These are phyloP conservation scores for Trifolium dubium DNA, from an alignment of 306 rosid species.

Conservation along the genomic window DNA sequence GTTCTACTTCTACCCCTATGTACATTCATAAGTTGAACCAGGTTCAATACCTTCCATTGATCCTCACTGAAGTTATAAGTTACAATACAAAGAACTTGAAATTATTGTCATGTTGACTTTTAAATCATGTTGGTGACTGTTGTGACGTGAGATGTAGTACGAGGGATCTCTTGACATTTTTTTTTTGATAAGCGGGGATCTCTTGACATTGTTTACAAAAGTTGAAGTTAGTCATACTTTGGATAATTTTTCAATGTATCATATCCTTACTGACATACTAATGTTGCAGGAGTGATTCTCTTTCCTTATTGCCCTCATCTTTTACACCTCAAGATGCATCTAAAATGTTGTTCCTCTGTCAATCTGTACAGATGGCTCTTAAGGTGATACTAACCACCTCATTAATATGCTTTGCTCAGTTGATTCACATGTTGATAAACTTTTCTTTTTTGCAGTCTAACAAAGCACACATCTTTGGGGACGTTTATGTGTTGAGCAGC, in stretches of 20 bases:
- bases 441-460: constrained; percentile 73
- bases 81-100: neutral
- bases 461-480: constrained; percentile 82
- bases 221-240: constrained; percentile 19
- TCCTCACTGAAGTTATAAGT: constrained; percentile 10
- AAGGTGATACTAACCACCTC: constrained; percentile 64
- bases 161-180: constrained; percentile 1
- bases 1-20: constrained; percentile 12
- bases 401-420: constrained; percentile 31
- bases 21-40: neutral
- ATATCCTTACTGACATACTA: constrained; percentile 40
- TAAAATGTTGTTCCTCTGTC: constrained; percentile 80
- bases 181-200: no score
- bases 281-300: constrained; percentile 85
- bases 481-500: constrained; percentile 74
- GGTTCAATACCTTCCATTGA: constrained; percentile 24
- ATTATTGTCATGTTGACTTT: constrained; percentile 24
- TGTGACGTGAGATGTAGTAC: constrained; percentile 18
- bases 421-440: constrained; percentile 32
- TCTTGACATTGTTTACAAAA: constrained; percentile 22
- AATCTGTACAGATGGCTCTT: constrained; percentile 75
- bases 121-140: neutral
- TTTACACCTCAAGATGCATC: constrained; percentile 91
- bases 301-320: constrained; percentile 83
- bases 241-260: constrained; percentile 24